Conservation (phyloP, 306 rosid species). For the Adenanthera pavonina region DNA sequence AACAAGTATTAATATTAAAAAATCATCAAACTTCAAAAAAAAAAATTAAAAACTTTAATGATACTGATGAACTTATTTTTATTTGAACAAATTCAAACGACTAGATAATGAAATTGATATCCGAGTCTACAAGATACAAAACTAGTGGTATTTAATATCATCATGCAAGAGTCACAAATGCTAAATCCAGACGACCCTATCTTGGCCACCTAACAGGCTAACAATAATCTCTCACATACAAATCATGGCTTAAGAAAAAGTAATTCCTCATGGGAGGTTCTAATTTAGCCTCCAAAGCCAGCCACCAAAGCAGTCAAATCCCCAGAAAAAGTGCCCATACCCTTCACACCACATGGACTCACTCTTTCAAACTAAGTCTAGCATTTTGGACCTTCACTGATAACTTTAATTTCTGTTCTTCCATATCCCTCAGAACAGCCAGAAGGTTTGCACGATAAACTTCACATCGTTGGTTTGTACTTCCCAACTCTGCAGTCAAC, state of each 20-base stretch:
- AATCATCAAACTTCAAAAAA: no score
- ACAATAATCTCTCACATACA: not conserved
- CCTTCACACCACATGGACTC: slow-evolving; percentile 36
- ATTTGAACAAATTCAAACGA: not conserved
- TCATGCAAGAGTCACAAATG: not conserved
- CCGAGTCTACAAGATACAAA: not conserved
- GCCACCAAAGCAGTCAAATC: not conserved
- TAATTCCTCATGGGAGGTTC: not conserved
- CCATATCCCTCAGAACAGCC: slow-evolving; percentile 91
- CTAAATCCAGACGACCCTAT: not conserved
- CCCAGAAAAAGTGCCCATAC: not conserved
- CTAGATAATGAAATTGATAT: not conserved
- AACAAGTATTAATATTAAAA: no score
- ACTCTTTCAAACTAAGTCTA: slow-evolving; percentile 87
- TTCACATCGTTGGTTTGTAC: slow-evolving; percentile 79
- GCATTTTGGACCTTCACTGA: slow-evolving; percentile 96
- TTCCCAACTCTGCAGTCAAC: slow-evolving; percentile 76
- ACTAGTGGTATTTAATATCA: not conserved
- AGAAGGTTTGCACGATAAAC: slow-evolving; percentile 82
- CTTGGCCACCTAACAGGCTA: not conserved
- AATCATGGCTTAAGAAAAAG: not conserved
- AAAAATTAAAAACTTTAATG: no score
- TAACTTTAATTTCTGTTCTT: slow-evolving; percentile 89
- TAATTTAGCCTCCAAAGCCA: not conserved
- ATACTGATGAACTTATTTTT: not conserved